Evolutionary conservation across 2,329 filamentous ascomycete genomes (phyloP), one percentile per base, ranked within the genome.

Genomic region (Clarireedia homoeocarpa): DNA sequence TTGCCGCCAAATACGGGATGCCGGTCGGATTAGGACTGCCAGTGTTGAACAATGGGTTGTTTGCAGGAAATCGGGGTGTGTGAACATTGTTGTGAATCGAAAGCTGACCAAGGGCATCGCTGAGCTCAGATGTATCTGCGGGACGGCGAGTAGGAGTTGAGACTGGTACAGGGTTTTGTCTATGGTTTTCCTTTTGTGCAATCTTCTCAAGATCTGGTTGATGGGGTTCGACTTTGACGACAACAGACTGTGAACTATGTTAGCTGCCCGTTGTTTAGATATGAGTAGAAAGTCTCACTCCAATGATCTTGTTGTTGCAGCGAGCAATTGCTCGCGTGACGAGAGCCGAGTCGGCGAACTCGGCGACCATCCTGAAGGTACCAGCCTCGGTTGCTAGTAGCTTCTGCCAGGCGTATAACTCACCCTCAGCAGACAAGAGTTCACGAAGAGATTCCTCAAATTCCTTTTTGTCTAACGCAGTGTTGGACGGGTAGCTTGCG

Each of bases 371-470:
- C 53, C 71, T 74, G 60, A 80, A 73, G 5, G 74, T 66, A 5
- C 73, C 75, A 44, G 75, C 72, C 6, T 72, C 71, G 12, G 70
- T 71, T 6, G 54, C 56, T 14, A 69, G 63, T 12, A 73, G 67
- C 34, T 71, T 72, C 49, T 78, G 71, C 61, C 81, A 75, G 0
- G 80, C 78, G 60, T 78, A 80, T 0, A 84, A 65, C 10, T 76
- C 73, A 0, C 80, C 81, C 51, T 81, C 74, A 0, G 66, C 63
- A 15, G 73, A 70, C 3, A 84, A 67, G 14, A 77, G 62, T 3
- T 65, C 67, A 45, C 71, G 69, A 4, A 78, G 57, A n/a, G 71
- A 67, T 1, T 72, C 62, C 51, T 78, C 74, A 5, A 68, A 73
- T 49, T 47, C 68, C 56, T 49, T 62, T 57, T 27, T 61, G 30